Percentiles rank a stretch among this genome's conserved stretches.
Conservation (phyloP, 192 early-diverging fungal species). For the Gryganskiella cystojenkinii region DNA sequence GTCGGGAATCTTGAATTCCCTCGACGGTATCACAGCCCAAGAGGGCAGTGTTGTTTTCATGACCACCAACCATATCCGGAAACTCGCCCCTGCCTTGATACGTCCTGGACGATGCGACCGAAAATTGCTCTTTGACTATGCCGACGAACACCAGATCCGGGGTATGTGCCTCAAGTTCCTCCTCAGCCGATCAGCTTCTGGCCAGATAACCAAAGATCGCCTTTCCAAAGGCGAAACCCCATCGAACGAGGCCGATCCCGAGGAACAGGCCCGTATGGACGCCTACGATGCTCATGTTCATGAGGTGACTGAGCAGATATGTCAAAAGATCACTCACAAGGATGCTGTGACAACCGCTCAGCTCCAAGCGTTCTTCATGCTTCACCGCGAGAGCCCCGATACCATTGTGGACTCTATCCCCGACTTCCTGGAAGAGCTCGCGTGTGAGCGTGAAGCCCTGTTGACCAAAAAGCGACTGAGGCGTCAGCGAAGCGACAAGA, state of each 20-base stretch:
- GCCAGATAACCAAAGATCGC: too few species aligned
- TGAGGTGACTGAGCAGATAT: slow-evolving; percentile 20
- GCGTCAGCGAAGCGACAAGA: slow-evolving; percentile 40
- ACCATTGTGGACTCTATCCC: slow-evolving; percentile 34
- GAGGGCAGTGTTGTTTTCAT: slow-evolving; percentile 64
- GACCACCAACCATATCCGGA: slow-evolving; percentile 59
- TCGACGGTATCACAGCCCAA: slow-evolving; percentile 63
- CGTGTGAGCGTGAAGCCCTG: slow-evolving; percentile 21
- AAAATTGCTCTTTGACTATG: slow-evolving; percentile 62
- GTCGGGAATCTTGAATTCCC: slow-evolving; percentile 58
- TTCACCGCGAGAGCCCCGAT: slow-evolving; percentile 45
- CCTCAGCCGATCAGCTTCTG: slow-evolving; percentile 35
- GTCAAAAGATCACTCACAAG: slow-evolving; percentile 21
- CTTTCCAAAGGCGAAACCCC: slow-evolving; percentile 4
- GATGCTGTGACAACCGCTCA: slow-evolving; percentile 43
- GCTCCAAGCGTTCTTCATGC: slow-evolving; percentile 50
- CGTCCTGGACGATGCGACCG: slow-evolving; percentile 66
- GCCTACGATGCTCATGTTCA: slow-evolving; percentile 34
- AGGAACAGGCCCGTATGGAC: slow-evolving; percentile 40
- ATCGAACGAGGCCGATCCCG: slow-evolving; percentile 6
- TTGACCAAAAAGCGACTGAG: slow-evolving; percentile 27
- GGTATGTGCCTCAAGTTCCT: slow-evolving; percentile 57
- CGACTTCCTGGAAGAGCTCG: slow-evolving; percentile 34
- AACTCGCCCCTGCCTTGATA: slow-evolving; percentile 59
- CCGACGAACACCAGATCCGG: slow-evolving; percentile 53